Percentiles rank a stretch among this genome's conserved stretches.
Evolutionary conservation across 163 green algal species (phyloP).

Genomic region (Chlorella variabilis): DNA sequence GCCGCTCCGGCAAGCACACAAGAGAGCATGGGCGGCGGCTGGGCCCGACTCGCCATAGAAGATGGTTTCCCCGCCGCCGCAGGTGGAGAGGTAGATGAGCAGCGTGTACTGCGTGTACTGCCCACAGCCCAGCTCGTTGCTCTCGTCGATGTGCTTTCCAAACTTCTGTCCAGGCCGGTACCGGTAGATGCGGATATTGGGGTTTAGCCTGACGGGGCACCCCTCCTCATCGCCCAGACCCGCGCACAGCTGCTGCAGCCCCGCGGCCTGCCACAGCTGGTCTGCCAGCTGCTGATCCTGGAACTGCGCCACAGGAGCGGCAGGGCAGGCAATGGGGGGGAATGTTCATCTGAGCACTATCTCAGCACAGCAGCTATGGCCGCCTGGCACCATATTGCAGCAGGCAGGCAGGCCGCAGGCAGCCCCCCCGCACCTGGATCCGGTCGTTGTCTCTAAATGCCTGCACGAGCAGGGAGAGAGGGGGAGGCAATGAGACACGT

Average conservation of each 20-base stretch:
- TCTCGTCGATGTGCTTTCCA: conserved; percentile 83
- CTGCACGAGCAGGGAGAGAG: conserved; percentile 22
- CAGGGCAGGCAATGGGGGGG: no score
- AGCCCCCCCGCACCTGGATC: conserved; percentile 41
- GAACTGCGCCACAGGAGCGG: neutral
- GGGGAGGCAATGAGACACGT: neutral
- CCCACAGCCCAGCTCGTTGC: conserved; percentile 45
- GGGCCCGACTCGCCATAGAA: conserved; percentile 75
- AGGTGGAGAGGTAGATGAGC: conserved; percentile 74
- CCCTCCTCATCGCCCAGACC: conserved; percentile 39
- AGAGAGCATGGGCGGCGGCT: no score
- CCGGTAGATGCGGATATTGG: conserved; percentile 66
- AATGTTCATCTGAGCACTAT: no score
- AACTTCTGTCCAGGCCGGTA: conserved; percentile 65
- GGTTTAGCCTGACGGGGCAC: conserved; percentile 69
- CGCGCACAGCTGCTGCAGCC: conserved; percentile 47
- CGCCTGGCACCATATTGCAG: no score
- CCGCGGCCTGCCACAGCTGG: conserved; percentile 60
- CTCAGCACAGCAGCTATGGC: no score
- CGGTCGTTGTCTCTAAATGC: conserved; percentile 78
- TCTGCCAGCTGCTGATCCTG: conserved; percentile 55
- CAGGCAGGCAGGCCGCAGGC: no score
- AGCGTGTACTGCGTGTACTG: conserved; percentile 73
- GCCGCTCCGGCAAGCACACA: neutral
- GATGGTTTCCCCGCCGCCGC: conserved; percentile 67